Evolutionary conservation across 345 rosid species (phyloP), one percentile per base, ranked within the genome.

Genomic region (Aquilaria malaccensis): DNA sequence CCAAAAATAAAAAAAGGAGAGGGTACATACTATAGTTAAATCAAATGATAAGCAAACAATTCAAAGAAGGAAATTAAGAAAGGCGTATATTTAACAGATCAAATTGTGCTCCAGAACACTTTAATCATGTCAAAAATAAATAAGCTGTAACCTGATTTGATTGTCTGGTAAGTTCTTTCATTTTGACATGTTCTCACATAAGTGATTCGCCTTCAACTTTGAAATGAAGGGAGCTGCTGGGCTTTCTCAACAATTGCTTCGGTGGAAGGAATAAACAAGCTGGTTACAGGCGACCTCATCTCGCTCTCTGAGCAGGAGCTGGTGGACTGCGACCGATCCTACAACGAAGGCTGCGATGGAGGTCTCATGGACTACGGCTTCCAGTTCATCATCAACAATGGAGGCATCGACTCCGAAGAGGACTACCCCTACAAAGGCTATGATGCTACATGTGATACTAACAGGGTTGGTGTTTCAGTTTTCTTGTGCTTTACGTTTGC

Each of bases 361-460:
- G 99, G 97, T 56, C 82, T 90, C 22, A 90, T 94, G 96, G 99
- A 94, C 66, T 83, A 90, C 67, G 99, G 79, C 7, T 94, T 86
- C 50, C 81, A 94, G 61, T 94, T 94, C 80, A 94, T 88, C 52
- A 90, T 94, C 55, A 76, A 81, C 41, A 90, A 94, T 56, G 97
- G 96, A 1, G 99, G 99, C 41, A 79, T 94, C 48, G 97, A 90
- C 75, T 47, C 83, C 0, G 97, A 94, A 13, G 75, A 79, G 45
- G 99, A 94, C 74, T 94, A 90, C 50, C 97, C 97, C 4, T 94
- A 90, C 83, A 56, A 4, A 2, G 97, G 68, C 70, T 22, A 45
- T 58, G 95, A 90, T 76, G 77, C 80, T 5, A 58, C 10, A 30
- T 94, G 99, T 55, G 96, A 94, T 55, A 60, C 74, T 7, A 76